Percentiles rank a stretch among this genome's conserved stretches.
Conservation (phyloP, 2,329 filamentous ascomycete species). For the Bipolaris sorokiniana region DNA sequence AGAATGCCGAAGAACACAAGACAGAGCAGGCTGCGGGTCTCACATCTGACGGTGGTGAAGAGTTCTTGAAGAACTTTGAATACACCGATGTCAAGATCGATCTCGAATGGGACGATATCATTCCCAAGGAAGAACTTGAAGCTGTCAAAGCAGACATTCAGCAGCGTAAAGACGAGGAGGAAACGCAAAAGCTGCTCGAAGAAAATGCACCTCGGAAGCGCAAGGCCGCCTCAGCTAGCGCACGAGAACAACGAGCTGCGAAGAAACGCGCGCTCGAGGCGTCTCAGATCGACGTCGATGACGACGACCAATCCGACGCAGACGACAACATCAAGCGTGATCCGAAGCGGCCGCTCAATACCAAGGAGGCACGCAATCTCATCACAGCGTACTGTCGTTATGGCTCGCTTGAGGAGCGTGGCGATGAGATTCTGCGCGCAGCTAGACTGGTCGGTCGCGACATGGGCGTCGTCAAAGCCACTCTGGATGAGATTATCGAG, state of each 20-base stretch:
- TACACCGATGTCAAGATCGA: conserved; percentile 98
- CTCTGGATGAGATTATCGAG: conserved; percentile 79
- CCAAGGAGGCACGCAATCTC: conserved; percentile 91
- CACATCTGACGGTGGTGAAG: conserved; percentile 93
- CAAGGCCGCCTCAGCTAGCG: conserved; percentile 66
- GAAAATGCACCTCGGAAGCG: conserved; percentile 81
- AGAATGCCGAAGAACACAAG: conserved; percentile 95
- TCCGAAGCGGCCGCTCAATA: conserved; percentile 85
- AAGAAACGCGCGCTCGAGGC: conserved; percentile 74
- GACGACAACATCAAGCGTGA: conserved; percentile 67
- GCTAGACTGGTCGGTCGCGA: conserved; percentile 85
- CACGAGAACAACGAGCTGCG: conserved; percentile 68
- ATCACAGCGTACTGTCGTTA: conserved; percentile 90
- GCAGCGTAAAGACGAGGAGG: conserved; percentile 79
- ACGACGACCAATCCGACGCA: conserved; percentile 51
- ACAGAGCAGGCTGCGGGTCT: conserved; percentile 95
- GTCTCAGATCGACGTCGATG: conserved; percentile 69
- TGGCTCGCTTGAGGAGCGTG: conserved; percentile 86
- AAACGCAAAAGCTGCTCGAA: conserved; percentile 80
- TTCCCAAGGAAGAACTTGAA: conserved; percentile 89
- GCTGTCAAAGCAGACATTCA: conserved; percentile 90
- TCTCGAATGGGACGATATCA: conserved; percentile 97
- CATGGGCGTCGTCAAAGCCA: conserved; percentile 74
- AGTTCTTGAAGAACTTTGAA: conserved; percentile 87
- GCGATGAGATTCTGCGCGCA: conserved; percentile 85